These are phyloP conservation scores for Claviceps sp. DNA, from an alignment of 2,329 filamentous ascomycete species.

Conservation along the genomic window DNA sequence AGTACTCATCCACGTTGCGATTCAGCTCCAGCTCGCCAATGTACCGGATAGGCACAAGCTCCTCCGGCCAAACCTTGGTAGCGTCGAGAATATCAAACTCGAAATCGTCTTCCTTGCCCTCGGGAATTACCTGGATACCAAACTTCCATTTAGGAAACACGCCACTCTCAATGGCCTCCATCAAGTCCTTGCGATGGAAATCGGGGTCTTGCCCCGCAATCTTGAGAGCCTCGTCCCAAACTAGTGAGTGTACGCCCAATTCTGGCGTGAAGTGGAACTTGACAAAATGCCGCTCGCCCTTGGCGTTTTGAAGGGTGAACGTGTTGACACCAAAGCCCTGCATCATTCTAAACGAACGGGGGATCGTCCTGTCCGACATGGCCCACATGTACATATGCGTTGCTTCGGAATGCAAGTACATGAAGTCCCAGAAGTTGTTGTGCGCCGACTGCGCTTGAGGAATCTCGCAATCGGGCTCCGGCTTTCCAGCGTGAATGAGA, in stretches of 20 bases:
- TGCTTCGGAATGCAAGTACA: constrained; percentile 48
- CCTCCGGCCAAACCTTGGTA: constrained; percentile 78
- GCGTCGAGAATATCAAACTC: constrained; percentile 79
- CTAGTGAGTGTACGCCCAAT: constrained; percentile 61
- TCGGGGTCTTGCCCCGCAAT: constrained; percentile 63
- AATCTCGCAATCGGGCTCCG: constrained; percentile 42
- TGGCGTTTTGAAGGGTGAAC: constrained; percentile 52
- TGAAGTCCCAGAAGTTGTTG: constrained; percentile 70
- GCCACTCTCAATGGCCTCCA: constrained; percentile 59
- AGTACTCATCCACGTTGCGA: constrained; percentile 68
- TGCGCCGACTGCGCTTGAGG: constrained; percentile 60
- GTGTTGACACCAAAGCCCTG: constrained; percentile 79
- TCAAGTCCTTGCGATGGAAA: constrained; percentile 68
- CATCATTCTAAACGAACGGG: constrained; percentile 71
- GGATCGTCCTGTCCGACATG: constrained; percentile 62
- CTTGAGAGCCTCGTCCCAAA: constrained; percentile 72
- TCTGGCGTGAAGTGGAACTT: constrained; percentile 69
- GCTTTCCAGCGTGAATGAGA: constrained; percentile 47
- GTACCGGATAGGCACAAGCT: constrained; percentile 59
- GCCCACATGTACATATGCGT: constrained; percentile 73
- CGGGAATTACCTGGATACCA: constrained; percentile 65
- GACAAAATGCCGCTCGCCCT: constrained; percentile 58
- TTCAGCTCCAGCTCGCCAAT: constrained; percentile 73
- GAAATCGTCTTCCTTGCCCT: constrained; percentile 59
- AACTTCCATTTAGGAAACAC: constrained; percentile 68